Percentiles rank a stretch among this genome's conserved stretches.
Evolutionary conservation across 73 alveolate genomes (phyloP).

Genomic region (Stentor coeruleus): DNA sequence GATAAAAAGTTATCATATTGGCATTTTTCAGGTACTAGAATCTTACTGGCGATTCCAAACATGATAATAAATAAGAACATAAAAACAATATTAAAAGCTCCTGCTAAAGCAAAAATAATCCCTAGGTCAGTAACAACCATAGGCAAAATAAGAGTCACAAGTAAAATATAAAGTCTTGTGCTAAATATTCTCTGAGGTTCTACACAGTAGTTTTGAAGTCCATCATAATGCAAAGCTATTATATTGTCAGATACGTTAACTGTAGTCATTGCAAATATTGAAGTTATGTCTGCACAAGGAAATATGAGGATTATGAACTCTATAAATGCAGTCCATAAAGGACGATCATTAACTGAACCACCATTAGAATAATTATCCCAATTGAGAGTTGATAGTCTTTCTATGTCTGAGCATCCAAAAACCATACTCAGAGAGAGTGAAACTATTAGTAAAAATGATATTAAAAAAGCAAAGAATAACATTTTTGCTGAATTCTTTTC

Average conservation of each 20-base stretch:
- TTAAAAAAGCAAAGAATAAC: neutral
- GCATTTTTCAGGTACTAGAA: neutral
- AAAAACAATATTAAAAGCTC: neutral
- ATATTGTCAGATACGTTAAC: slow-evolving; percentile 8
- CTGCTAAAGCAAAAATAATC: neutral
- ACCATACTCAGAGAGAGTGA: neutral
- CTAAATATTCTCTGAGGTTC: neutral
- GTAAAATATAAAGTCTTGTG: neutral
- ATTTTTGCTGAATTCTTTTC: neutral
- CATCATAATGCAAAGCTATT: neutral
- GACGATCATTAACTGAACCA: neutral
- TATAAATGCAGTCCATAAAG: slow-evolving; percentile 3
- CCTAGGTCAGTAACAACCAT: neutral
- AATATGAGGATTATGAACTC: neutral
- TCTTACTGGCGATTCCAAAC: neutral
- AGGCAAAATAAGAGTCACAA: neutral
- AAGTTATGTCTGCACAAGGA: neutral
- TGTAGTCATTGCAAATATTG: slow-evolving; percentile 5
- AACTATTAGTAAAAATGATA: neutral
- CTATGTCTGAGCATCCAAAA: neutral
- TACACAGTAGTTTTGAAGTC: neutral
- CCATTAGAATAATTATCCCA: neutral
- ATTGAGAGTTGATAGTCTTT: neutral
- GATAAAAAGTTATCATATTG: neutral
- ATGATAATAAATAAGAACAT: neutral